A percentile compares a stretch with the other conserved stretches of the same genome.
Conservation (phyloP, 768 basidiomycete species). For the Multifurca ochricompacta region DNA sequence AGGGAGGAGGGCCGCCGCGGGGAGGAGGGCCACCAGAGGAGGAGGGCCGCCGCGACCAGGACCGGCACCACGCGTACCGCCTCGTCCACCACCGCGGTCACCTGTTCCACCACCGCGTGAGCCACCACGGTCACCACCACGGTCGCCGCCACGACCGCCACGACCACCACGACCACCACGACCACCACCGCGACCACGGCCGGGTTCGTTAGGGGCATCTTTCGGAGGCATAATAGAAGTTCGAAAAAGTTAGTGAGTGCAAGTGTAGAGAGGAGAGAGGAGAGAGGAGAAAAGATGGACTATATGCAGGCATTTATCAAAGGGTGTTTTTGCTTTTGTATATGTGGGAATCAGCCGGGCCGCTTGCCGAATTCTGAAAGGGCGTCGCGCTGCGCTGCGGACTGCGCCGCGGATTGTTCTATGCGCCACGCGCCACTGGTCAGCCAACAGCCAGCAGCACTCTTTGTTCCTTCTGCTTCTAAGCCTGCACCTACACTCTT, state of each 20-base stretch:
- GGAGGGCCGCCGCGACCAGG: conserved; percentile 1
- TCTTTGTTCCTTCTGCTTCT: too few species aligned
- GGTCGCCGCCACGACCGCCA: neutral
- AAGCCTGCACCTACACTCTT: too few species aligned
- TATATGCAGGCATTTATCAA: neutral
- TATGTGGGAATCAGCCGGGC: neutral
- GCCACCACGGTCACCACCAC: neutral
- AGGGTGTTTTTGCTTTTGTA: neutral
- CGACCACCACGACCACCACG: neutral
- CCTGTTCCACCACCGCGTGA: neutral
- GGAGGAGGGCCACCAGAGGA: neutral
- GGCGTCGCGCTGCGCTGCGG: too few species aligned
- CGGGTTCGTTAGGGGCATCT: neutral
- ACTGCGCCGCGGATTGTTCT: too few species aligned
- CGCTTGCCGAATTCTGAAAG: neutral
- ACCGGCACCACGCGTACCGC: neutral
- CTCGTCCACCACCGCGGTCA: neutral
- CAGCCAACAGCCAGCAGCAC: too few species aligned
- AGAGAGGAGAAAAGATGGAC: neutral
- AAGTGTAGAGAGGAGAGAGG: neutral
- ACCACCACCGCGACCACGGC: neutral
- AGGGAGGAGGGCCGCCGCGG: conserved; percentile 23
- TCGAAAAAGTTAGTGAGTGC: neutral
- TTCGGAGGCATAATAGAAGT: neutral
- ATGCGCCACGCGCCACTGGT: too few species aligned